These are phyloP conservation scores for Podospora tetraspora DNA, from an alignment of 495 filamentous ascomycete species.

Conservation along the genomic window DNA sequence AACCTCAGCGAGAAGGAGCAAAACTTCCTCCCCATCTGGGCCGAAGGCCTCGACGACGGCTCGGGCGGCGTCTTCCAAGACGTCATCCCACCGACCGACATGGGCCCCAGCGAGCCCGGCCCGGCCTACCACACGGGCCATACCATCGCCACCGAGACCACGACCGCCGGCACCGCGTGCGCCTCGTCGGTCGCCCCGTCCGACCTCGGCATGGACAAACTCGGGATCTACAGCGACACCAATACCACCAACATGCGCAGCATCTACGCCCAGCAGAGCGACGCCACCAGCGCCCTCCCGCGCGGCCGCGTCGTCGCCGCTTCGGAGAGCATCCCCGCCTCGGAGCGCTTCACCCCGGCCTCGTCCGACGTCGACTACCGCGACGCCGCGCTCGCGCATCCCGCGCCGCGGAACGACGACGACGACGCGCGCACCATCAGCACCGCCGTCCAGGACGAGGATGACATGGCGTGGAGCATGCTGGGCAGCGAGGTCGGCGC, in stretches of 20 bases:
- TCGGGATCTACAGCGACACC: conserved; percentile 18
- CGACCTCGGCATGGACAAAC: conserved; percentile 19
- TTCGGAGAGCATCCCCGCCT: conserved; percentile 2
- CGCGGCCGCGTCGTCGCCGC: conserved; percentile 16
- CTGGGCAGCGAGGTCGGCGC: background rate
- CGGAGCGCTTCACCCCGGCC: conserved; percentile 20
- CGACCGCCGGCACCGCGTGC: background rate
- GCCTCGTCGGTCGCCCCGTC: conserved; percentile 17
- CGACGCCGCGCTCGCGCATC: conserved; percentile 20
- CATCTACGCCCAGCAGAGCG: conserved; percentile 26
- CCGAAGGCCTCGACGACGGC: conserved; percentile 42
- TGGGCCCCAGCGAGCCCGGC: conserved; percentile 41
- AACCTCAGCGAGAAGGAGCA: conserved; percentile 35
- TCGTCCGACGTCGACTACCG: conserved; percentile 20
- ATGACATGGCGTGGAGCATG: conserved; percentile 6
- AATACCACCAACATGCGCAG: conserved; percentile 18
- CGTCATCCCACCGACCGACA: conserved; percentile 33
- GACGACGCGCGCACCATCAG: background rate
- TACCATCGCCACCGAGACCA: conserved; percentile 22
- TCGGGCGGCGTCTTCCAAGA: conserved; percentile 42
- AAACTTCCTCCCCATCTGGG: conserved; percentile 43
- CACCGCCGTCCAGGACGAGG: background rate
- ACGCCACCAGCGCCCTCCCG: conserved; percentile 6
- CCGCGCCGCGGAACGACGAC: conserved; percentile 17
- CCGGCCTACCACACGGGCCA: conserved; percentile 41